Conservation (phyloP, 495 filamentous ascomycete species). For the Aspergillus kassunensis region DNA sequence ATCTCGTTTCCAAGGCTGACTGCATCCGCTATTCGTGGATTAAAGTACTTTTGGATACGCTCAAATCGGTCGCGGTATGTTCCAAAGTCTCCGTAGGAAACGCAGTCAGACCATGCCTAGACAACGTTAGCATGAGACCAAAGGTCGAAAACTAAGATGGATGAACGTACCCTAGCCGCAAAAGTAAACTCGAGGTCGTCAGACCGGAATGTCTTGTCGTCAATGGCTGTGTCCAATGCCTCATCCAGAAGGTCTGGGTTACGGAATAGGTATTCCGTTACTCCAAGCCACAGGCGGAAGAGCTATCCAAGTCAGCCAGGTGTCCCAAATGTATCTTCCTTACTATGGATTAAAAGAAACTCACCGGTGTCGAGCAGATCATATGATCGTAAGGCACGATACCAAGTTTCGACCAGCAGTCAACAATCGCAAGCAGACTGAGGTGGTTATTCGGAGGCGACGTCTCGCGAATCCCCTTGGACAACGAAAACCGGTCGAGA, state of each 20-base stretch:
- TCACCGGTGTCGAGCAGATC: constrained; percentile 92
- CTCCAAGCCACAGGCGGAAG: constrained; percentile 96
- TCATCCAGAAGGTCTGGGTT: constrained; percentile 80
- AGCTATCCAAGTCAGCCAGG: constrained; percentile 45
- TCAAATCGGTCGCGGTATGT: constrained; percentile 86
- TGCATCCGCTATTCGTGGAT: constrained; percentile 80
- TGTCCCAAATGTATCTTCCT: background rate
- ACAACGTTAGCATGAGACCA: background rate
- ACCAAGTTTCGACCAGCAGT: constrained; percentile 90
- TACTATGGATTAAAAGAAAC: constrained; percentile 11
- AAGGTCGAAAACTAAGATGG: no score
- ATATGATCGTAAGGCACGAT: constrained; percentile 98
- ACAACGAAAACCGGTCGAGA: constrained; percentile 81
- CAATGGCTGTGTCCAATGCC: constrained; percentile 75
- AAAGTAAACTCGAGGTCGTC: constrained; percentile 98
- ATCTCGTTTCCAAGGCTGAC: constrained; percentile 87
- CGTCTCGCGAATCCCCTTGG: constrained; percentile 55
- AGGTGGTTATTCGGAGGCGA: constrained; percentile 86
- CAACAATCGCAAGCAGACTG: constrained; percentile 93
- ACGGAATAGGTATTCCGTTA: constrained; percentile 94
- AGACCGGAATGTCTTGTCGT: constrained; percentile 80
- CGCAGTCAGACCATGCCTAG: constrained; percentile 88
- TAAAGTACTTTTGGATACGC: constrained; percentile 84
- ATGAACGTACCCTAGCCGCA: constrained; percentile 67
- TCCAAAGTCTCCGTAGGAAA: constrained; percentile 84